phyloP scores from a whole-genome alignment of 352 stramenopile genomes.

The Phytophthora crassamura region DNA sequence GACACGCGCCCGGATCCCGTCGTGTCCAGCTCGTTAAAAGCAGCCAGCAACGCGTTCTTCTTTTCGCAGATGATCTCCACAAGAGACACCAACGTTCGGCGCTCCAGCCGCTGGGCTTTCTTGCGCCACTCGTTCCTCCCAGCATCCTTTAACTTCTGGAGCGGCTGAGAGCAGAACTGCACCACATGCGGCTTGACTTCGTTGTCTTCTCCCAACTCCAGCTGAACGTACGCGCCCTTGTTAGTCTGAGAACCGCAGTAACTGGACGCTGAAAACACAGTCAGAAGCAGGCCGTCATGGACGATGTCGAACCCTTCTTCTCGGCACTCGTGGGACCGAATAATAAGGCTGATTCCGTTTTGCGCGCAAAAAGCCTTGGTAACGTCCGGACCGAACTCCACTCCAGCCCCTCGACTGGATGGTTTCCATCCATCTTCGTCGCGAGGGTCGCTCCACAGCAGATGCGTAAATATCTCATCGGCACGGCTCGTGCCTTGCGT shows the following conservation, averaged over 20 bases:
- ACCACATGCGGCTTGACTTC: conserved; percentile 92
- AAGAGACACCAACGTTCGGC: conserved; percentile 79
- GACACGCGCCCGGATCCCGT: conserved; percentile 49
- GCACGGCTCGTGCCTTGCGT: conserved; percentile 82
- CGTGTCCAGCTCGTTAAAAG: conserved; percentile 57
- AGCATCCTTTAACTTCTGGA: conserved; percentile 75
- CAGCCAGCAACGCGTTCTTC: conserved; percentile 57
- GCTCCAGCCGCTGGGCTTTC: conserved; percentile 74
- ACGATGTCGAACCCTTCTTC: conserved; percentile 90
- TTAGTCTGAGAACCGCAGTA: conserved; percentile 94
- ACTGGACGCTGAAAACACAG: conserved; percentile 92
- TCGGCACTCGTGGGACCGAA: conserved; percentile 95
- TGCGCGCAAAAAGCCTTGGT: conserved; percentile 88
- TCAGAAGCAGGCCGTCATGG: conserved; percentile 89
- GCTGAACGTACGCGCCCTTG: conserved; percentile 81
- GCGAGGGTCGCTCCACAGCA: conserved; percentile 93
- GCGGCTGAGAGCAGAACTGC: conserved; percentile 90
- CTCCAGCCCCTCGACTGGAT: conserved; percentile 85
- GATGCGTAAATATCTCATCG: conserved; percentile 91
- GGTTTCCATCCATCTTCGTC: conserved; percentile 64
- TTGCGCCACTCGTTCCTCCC: conserved; percentile 83
- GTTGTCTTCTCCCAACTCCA: conserved; percentile 67
- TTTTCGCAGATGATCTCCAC: conserved; percentile 86
- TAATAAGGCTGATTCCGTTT: conserved; percentile 91
- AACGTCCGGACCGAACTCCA: conserved; percentile 95